Evolutionary conservation across 495 filamentous ascomycete species (phyloP), one percentile per base, ranked within the genome.

Genomic region (Wilcoxina mikolae): DNA sequence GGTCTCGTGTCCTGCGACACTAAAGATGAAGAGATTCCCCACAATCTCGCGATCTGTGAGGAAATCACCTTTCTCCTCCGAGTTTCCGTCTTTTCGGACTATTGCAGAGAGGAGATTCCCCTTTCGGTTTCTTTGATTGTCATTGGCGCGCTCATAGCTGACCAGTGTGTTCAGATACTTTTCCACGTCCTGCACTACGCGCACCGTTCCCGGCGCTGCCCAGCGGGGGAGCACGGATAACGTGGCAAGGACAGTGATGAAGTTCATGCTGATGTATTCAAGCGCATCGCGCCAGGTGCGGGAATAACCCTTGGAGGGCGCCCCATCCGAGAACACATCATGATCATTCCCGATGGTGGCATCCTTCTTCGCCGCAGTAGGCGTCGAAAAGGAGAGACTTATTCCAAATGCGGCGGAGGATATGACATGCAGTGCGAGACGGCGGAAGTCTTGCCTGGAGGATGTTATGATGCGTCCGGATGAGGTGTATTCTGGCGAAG

Each of bases 1-100:
- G 0, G 74, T 75, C 41, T 76, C 74, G 38, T 77, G 71, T n/a
- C 74, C 74, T 1, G 74, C 74, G 24, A 77, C 58, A 18, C 67
- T 72, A 56, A 73, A 71, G 1, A 75, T 60, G 35, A 74, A 72
- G 20, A 73, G 60, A 52, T 76, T 76, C 5, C 73, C 73, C 4
- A 69, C 60, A 28, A 77, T 67, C 35, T 77, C 74, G 3, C 60
- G 51, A 1, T 65, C 27, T 1, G 46, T 49, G 23, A 49, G 46
- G 7, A 15, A 7, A 15, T 35, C 31, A 2, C n/a, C 22, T 3
- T 24, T 20, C 3, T 24, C 23, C 3, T 46, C 43, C 11, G n/a
- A 11, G 3, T 46, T 7, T 20, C n/a, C 22, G 23, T 24, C n/a
- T 3, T 3, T 46, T 7, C 15, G 31, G 31, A 35, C 41, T 5